Evolutionary conservation across 176 grass and related monocot species (phyloP).

Genomic region (Pharus latifolius): DNA sequence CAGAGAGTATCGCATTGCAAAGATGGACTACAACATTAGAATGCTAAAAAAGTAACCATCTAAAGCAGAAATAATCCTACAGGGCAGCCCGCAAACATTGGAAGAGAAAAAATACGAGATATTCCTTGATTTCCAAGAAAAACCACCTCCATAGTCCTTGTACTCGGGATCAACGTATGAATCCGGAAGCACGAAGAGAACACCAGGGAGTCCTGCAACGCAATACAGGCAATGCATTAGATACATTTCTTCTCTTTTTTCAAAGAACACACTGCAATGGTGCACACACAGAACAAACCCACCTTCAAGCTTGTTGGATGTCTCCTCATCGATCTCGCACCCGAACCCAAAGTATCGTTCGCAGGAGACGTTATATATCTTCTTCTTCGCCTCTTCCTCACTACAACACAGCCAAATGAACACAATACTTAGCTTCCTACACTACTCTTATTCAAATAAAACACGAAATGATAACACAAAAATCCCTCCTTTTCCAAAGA

Average conservation of each 20-base stretch:
- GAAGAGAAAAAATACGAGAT: neutral
- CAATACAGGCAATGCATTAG: neutral
- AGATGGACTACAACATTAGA: neutral
- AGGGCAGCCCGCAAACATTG: neutral
- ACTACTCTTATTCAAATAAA: neutral
- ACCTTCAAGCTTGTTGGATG: constrained; percentile 95
- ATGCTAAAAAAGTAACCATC: neutral
- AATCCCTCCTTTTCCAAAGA: neutral
- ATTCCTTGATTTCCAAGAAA: neutral
- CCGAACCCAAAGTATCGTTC: constrained; percentile 82
- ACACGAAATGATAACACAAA: neutral
- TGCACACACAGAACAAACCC: neutral
- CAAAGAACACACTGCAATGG: neutral
- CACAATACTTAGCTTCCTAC: neutral
- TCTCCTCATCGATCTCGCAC: constrained; percentile 85
- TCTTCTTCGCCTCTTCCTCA: constrained; percentile 79
- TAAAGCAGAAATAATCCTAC: neutral
- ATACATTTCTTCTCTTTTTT: neutral
- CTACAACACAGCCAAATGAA: constrained; percentile 1
- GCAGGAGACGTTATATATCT: constrained; percentile 89
- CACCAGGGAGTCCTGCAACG: constrained; percentile 62
- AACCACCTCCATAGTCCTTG: constrained; percentile 93
- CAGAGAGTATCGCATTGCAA: neutral
- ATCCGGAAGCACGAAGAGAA: constrained; percentile 94
- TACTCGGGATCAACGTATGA: constrained; percentile 81